Conservation (phyloP, 352 stramenopile species). For the Phytopythium cucurbitacearum region DNA sequence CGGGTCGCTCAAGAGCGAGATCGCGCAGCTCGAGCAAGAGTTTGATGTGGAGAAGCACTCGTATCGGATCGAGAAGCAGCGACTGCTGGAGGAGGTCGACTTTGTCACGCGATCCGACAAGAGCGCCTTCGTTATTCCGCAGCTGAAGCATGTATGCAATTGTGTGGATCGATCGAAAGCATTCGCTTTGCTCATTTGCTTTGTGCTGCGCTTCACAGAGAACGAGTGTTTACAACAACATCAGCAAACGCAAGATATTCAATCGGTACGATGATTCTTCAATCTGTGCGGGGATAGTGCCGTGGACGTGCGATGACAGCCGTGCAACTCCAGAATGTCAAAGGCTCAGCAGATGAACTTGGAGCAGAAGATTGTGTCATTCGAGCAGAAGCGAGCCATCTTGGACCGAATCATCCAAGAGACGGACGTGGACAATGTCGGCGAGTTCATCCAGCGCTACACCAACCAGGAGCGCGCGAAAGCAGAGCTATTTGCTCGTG, state of each 20-base stretch:
- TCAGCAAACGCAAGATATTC: conserved; percentile 34
- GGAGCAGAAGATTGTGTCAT: conserved; percentile 63
- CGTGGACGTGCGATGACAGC: neutral
- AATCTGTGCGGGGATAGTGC: neutral
- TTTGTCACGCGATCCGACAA: conserved; percentile 4
- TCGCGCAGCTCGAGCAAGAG: conserved; percentile 31
- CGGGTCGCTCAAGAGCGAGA: conserved; percentile 26
- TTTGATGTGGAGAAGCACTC: conserved; percentile 44
- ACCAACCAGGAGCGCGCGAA: conserved; percentile 56
- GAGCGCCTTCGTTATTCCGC: neutral
- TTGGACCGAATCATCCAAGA: conserved; percentile 56
- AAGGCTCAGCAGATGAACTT: conserved; percentile 46
- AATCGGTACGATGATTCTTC: conserved; percentile 15
- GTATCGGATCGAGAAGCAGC: conserved; percentile 45
- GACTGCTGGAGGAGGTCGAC: conserved; percentile 41
- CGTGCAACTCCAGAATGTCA: conserved; percentile 14
- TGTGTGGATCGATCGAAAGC: neutral
- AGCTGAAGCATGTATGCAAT: conserved; percentile 14
- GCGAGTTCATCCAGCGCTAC: conserved; percentile 62
- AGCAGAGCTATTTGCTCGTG: conserved; percentile 39
- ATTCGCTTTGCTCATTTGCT: neutral
- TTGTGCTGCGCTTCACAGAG: conserved; percentile 9
- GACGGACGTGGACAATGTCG: conserved; percentile 42
- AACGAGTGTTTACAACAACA: conserved; percentile 31
- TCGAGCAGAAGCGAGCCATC: conserved; percentile 65